phyloP scores from a whole-genome alignment of 2,329 filamentous ascomycete genomes.

The Seiridium unicorne region DNA sequence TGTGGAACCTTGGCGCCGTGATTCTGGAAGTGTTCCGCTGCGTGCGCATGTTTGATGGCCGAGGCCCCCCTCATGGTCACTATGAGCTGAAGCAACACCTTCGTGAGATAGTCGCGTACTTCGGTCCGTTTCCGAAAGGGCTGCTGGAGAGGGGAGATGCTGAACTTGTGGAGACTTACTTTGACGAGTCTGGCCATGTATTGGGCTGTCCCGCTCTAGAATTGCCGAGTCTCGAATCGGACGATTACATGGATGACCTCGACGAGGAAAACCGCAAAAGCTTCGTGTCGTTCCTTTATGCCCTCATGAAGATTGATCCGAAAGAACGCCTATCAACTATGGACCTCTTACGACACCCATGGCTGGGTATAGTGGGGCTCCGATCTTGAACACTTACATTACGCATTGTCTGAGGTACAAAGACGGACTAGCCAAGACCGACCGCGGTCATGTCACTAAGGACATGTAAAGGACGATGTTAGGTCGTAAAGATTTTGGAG shows the following conservation, averaged over 20 bases:
- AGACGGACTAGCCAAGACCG: background rate
- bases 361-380: constrained; percentile 1
- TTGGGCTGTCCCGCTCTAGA: background rate
- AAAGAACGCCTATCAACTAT: background rate
- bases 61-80: background rate
- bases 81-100: constrained; percentile 14
- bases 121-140: constrained; percentile 15
- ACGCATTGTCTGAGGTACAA: background rate
- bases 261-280: background rate
- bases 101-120: constrained; percentile 15
- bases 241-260: constrained; percentile 3
- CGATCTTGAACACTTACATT: background rate
- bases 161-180: constrained; percentile 7
- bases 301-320: constrained; percentile 2
- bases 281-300: background rate
- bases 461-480: background rate
- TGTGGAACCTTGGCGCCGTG: constrained; percentile 21
- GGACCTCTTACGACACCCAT: background rate
- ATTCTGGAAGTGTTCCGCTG: constrained; percentile 14
- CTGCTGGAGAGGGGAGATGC: constrained; percentile 13
- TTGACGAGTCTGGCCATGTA: background rate
- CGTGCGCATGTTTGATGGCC: constrained; percentile 16
- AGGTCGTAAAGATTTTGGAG: no score
- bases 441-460: background rate
- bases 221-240: background rate